phyloP scores from a whole-genome alignment of 169 alveolate genomes.

The Cryptosporidium sp. region DNA sequence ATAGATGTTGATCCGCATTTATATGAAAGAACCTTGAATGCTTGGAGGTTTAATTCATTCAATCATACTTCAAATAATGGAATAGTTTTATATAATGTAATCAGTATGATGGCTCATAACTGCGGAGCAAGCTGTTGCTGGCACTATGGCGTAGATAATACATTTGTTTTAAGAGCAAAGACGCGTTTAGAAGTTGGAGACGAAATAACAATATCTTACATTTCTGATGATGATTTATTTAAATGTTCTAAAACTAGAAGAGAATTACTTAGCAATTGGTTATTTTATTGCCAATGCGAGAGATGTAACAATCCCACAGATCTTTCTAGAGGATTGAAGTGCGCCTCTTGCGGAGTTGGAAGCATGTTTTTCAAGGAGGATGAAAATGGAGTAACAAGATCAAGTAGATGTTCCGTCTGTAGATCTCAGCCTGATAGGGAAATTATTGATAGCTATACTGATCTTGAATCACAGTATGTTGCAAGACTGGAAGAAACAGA shows the following conservation, averaged over 20 bases:
- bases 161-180: conserved; percentile 85
- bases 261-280: conserved; percentile 85
- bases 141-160: conserved; percentile 86
- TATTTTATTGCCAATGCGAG: conserved; percentile 85
- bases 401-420: conserved; percentile 62
- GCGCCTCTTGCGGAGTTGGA: conserved; percentile 85
- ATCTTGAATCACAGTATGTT: conserved; percentile 76
- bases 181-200: conserved; percentile 84
- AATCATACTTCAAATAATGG: conserved; percentile 86
- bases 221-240: conserved; percentile 86
- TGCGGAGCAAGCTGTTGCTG: conserved; percentile 88
- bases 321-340: conserved; percentile 83
- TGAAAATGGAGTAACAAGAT: conserved; percentile 40
- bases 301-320: conserved; percentile 83
- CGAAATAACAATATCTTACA: conserved; percentile 88
- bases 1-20: conserved; percentile 69
- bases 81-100: conserved; percentile 77
- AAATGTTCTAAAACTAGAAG: conserved; percentile 86
- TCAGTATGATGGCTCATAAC: conserved; percentile 87
- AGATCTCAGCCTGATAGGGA: conserved; percentile 68
- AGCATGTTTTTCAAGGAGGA: conserved; percentile 66
- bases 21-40: conserved; percentile 80
- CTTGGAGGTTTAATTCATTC: conserved; percentile 88
- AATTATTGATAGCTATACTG: conserved; percentile 68
- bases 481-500: conserved; percentile 81